phyloP scores from a whole-genome alignment of 129 eudicot species.

The Solidago caesia region DNA sequence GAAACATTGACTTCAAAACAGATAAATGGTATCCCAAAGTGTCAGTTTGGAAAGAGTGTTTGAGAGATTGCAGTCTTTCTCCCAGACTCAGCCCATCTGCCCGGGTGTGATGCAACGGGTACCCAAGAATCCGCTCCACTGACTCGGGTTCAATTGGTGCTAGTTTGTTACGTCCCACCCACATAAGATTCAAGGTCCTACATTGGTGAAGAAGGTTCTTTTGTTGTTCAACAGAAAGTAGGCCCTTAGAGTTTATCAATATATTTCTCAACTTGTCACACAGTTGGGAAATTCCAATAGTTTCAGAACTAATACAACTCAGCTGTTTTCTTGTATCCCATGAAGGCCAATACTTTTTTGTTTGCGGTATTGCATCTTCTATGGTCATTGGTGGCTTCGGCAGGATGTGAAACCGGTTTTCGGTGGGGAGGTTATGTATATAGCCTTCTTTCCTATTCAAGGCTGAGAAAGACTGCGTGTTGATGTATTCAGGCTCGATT shows the following conservation, averaged over 20 bases:
- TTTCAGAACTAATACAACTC: slow-evolving; percentile 53
- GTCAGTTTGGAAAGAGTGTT: slow-evolving; percentile 71
- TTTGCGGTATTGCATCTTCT: slow-evolving; percentile 58
- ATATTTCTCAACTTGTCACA: slow-evolving; percentile 52
- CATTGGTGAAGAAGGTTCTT: slow-evolving; percentile 62
- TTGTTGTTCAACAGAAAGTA: slow-evolving; percentile 53
- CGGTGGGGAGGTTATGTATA: slow-evolving; percentile 77
- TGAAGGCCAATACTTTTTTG: slow-evolving; percentile 77
- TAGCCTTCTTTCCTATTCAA: slow-evolving; percentile 84
- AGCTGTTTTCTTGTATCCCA: slow-evolving; percentile 91
- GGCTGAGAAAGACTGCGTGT: slow-evolving; percentile 63
- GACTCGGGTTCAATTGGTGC: slow-evolving; percentile 68
- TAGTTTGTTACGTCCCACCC: slow-evolving; percentile 65
- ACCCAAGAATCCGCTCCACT: slow-evolving; percentile 75
- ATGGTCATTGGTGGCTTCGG: slow-evolving; percentile 79
- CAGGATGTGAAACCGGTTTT: slow-evolving; percentile 50
- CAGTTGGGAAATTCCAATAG: slow-evolving; percentile 40
- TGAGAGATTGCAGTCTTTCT: slow-evolving; percentile 62
- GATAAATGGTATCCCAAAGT: slow-evolving; percentile 77
- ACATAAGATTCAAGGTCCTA: slow-evolving; percentile 52
- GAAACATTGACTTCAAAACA: slow-evolving; percentile 56
- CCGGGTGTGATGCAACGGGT: slow-evolving; percentile 65
- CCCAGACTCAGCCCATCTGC: slow-evolving; percentile 41
- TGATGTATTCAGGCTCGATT: slow-evolving; percentile 74
- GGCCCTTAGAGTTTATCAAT: slow-evolving; percentile 50